phyloP scores from a whole-genome alignment of 495 filamentous ascomycete species.

The Trichoderma orchidacearum region DNA sequence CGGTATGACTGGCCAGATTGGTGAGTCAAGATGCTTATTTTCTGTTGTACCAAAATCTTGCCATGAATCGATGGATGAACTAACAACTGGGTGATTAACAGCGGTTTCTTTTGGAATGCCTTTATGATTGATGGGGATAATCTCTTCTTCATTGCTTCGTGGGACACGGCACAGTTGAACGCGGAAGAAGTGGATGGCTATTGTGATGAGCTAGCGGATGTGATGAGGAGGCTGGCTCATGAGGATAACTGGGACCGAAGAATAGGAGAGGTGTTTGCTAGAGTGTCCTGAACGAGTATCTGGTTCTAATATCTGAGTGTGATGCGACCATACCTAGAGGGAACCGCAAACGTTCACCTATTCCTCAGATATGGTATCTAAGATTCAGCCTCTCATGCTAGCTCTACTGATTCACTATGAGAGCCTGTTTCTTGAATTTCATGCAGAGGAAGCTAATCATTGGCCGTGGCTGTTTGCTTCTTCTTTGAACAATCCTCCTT shows the following conservation, averaged over 20 bases:
- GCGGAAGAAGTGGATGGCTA: conserved; percentile 5
- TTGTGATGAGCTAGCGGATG: neutral
- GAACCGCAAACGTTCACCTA: too few relatives aligned
- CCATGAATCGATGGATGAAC: neutral
- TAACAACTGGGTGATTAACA: neutral
- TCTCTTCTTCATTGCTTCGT: conserved; percentile 9
- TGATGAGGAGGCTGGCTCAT: conserved; percentile 1
- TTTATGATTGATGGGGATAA: conserved; percentile 8
- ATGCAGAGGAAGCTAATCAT: too few relatives aligned
- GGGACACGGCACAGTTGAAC: conserved; percentile 12
- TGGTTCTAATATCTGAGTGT: too few relatives aligned
- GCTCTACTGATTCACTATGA: too few relatives aligned
- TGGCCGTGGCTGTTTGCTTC: too few relatives aligned
- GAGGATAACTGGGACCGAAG: conserved; percentile 2
- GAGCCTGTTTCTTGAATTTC: too few relatives aligned
- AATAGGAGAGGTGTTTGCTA: conserved; percentile 4
- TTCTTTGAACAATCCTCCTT: too few relatives aligned
- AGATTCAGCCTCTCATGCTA: too few relatives aligned
- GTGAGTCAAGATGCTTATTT: neutral
- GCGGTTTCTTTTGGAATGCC: conserved; percentile 10
- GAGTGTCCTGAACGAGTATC: too few relatives aligned
- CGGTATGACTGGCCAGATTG: conserved; percentile 11
- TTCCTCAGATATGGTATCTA: too few relatives aligned
- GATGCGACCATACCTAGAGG: too few relatives aligned
- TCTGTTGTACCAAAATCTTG: neutral